Base-by-base conservation (phyloP, 1,284 basidiomycete species). In the Sutorius eximius region DNA sequence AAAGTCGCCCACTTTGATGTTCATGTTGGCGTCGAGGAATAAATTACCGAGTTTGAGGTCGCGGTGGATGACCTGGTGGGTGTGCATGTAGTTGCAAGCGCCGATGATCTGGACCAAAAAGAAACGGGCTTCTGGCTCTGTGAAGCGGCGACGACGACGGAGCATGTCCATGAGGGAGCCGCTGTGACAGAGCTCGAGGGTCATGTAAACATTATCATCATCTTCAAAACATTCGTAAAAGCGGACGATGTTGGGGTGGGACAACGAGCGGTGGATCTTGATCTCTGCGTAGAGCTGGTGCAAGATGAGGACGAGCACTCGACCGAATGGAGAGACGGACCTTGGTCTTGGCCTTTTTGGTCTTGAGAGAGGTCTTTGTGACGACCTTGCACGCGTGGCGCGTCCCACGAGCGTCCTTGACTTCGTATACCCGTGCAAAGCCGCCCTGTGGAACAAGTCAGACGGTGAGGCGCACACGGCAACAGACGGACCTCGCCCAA, bases 211-310 rank as follows among this genome's bases (percentile, higher is more conserved):
- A 71, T 98, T 95, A 49, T 93, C 87, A 10, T 87, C 82, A 69
- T 98, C 96, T 74, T 99, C 95, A 69, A 98, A 98, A 71, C 94
- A 96, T 61, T 98, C 94, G 54, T 91, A 81, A 70, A 99, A 98
- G 18, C 78, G 76, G 58, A 98, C 95, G 57, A 99, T 91, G 73
- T 99, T 95, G 24, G 94, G 91, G 67, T 99, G 96, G 36, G 86
- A 75, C 51, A 98, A 83, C 20, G 93, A 89, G 58, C 89, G 86
- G 74, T 99, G 96, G 53, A 99, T 95, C 80, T 97, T 98, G 72
- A 99, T 98, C 81, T 99, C 96, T 57, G 95, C 95, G 66, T 96
- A 98, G 56, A 98, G 84, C 95, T 90, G 49, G 18, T 12, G 36
- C 34, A 18, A 36, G n/a, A 51, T 53, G 45, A 58, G 54, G 33